These are phyloP conservation scores for Fusarium devonianum DNA, from an alignment of 2,329 filamentous ascomycete species.

Conservation along the genomic window DNA sequence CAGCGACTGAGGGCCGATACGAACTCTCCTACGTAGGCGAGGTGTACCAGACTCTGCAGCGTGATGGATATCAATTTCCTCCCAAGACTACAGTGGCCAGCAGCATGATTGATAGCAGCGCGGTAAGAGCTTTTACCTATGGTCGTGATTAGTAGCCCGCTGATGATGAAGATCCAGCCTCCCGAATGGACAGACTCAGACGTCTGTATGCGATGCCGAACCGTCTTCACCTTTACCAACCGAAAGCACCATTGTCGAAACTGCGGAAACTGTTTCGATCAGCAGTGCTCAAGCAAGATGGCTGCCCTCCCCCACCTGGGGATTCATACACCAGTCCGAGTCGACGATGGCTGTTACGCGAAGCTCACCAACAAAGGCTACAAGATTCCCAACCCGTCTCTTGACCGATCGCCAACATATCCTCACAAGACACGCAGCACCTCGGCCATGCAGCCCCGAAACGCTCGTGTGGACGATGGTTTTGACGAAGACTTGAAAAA, in stretches of 20 bases:
- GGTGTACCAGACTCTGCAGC: conserved; percentile 82
- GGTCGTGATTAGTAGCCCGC: background rate
- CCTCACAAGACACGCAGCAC: conserved; percentile 71
- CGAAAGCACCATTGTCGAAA: conserved; percentile 98
- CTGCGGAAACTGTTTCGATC: conserved; percentile 96
- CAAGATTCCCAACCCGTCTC: conserved; percentile 52
- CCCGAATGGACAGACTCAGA: conserved; percentile 98
- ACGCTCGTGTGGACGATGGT: conserved; percentile 84
- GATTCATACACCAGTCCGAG: conserved; percentile 87
- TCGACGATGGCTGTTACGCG: conserved; percentile 94
- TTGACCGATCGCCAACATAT: conserved; percentile 57
- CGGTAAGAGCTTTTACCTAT: conserved; percentile 65
- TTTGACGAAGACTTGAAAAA: conserved; percentile 96
- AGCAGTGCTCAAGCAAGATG: conserved; percentile 89
- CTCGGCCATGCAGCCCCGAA: conserved; percentile 84
- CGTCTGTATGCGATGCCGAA: conserved; percentile 97
- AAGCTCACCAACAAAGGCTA: conserved; percentile 79
- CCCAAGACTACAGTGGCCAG: conserved; percentile 87
- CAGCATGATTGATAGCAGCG: conserved; percentile 97
- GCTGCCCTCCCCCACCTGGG: conserved; percentile 90
- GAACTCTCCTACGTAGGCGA: conserved; percentile 88
- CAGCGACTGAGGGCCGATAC: conserved; percentile 82
- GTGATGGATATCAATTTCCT: conserved; percentile 88
- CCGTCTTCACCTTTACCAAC: conserved; percentile 95
- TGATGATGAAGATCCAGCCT: conserved; percentile 62